phyloP scores from a whole-genome alignment of 345 rosid species.

The Boechera divaricarpa region DNA sequence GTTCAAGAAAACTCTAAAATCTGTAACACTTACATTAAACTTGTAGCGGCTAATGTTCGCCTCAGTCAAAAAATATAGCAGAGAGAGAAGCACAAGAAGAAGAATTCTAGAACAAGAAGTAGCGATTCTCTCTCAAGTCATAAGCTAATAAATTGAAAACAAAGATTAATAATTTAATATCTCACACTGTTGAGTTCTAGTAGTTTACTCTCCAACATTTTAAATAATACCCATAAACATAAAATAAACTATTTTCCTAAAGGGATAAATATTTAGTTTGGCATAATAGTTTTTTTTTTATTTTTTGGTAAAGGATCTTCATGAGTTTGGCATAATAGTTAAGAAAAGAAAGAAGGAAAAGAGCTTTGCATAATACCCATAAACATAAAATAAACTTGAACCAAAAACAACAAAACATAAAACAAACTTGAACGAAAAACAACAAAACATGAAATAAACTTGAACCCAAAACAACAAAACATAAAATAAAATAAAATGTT shows the following conservation, averaged over 20 bases:
- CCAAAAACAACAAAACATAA: background rate
- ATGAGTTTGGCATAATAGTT: no score
- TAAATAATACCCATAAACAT: background rate
- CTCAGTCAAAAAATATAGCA: slow-evolving; percentile 40
- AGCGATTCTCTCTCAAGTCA: slow-evolving; percentile 31
- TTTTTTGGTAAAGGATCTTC: no score
- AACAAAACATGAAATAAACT: background rate
- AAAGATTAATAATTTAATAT: background rate
- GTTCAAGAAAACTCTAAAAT: background rate
- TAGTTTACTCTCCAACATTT: slow-evolving; percentile 3
- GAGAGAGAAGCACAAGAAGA: slow-evolving; percentile 23
- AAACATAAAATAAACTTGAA: background rate
- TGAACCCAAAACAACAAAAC: background rate
- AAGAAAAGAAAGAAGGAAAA: no score
- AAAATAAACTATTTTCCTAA: no score
- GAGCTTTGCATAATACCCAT: background rate
- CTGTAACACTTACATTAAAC: slow-evolving; percentile 62
- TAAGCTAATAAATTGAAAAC: background rate
- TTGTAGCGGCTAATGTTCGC: slow-evolving; percentile 58
- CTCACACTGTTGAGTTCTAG: slow-evolving; percentile 5
- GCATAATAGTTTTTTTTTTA: no score
- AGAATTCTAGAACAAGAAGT: slow-evolving; percentile 39
- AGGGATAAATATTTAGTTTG: no score
- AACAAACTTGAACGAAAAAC: background rate
- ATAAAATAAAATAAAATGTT: background rate